phyloP scores from a whole-genome alignment of 441 rosid species.

The Populus trichocarpa region DNA sequence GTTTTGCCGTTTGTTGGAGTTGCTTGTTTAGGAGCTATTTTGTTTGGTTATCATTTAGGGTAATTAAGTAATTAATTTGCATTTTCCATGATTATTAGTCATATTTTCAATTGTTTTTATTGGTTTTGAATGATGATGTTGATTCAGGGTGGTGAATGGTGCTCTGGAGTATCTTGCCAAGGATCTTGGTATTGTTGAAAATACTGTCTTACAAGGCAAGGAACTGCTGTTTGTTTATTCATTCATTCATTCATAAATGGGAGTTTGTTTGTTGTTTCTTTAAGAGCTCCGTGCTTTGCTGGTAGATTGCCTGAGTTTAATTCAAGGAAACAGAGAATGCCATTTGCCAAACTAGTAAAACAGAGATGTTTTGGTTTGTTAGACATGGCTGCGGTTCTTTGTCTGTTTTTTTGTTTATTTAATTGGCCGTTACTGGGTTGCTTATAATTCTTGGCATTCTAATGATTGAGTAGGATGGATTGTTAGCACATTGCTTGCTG shows the following conservation, averaged over 20 bases:
- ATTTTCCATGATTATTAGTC: too few species aligned
- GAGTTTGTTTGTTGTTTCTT: not conserved
- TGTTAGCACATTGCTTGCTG: constrained; percentile 92
- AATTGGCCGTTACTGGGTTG: not conserved
- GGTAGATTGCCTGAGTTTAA: not conserved
- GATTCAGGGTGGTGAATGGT: constrained; percentile 87
- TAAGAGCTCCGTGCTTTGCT: too few species aligned
- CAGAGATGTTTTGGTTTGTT: not conserved
- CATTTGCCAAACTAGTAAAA: not conserved
- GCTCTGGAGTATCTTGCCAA: constrained; percentile 91
- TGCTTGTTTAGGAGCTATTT: constrained; percentile 93
- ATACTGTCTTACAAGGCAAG: constrained; percentile 87
- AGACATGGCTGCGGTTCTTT: too few species aligned
- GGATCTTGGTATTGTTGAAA: constrained; percentile 92
- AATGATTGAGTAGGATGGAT: constrained; percentile 73
- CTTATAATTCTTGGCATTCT: constrained; percentile 9
- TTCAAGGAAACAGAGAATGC: not conserved
- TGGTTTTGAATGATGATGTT: not conserved
- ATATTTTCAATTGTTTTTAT: not conserved
- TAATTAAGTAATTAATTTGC: not conserved
- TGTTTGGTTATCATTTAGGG: constrained; percentile 93
- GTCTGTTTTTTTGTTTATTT: not conserved
- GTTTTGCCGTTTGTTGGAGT: constrained; percentile 89
- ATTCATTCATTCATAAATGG: not conserved
- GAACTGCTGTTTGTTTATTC: not conserved